Evolutionary conservation across 352 stramenopile genomes (phyloP).

Genomic region (Globisporangium middletonii): DNA sequence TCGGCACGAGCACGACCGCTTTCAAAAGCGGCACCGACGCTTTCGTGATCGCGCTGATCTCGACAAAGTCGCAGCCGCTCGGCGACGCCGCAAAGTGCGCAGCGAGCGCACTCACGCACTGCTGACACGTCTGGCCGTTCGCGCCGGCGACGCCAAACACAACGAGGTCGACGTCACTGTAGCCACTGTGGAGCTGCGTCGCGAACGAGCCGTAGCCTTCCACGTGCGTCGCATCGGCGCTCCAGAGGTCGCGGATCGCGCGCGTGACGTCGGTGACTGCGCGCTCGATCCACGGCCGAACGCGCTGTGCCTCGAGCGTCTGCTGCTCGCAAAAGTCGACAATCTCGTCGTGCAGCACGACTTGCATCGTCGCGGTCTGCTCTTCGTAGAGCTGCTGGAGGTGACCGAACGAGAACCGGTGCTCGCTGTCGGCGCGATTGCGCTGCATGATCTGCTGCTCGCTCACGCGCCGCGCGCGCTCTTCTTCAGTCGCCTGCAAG

Average conservation of each 20-base stretch:
- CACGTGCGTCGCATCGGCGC: conserved; percentile 28
- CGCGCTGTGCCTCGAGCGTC: conserved; percentile 26
- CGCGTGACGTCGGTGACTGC: conserved; percentile 42
- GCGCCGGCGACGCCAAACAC: conserved; percentile 61
- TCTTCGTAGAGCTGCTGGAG: conserved; percentile 78
- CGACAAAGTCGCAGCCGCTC: conserved; percentile 23
- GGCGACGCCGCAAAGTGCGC: conserved; percentile 13
- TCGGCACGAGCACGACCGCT: conserved; percentile 39
- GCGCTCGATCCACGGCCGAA: conserved; percentile 36
- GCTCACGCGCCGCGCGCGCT: conserved; percentile 63
- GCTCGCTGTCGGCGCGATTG: conserved; percentile 16
- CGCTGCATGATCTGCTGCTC: conserved; percentile 22
- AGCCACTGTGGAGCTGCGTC: conserved; percentile 50
- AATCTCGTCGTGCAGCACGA: conserved; percentile 77
- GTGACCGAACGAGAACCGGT: conserved; percentile 48
- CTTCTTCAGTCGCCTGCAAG: conserved; percentile 66
- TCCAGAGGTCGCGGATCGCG: conserved; percentile 45
- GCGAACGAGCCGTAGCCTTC: conserved; percentile 75
- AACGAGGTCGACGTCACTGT: conserved; percentile 77
- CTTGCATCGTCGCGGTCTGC: conserved; percentile 70
- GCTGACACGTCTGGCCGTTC: conserved; percentile 37
- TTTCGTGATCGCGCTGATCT: conserved; percentile 67
- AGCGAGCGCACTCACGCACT: conserved; percentile 41
- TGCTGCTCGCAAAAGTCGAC: conserved; percentile 48
- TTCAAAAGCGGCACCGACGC: conserved; percentile 77